phyloP scores from a whole-genome alignment of 495 filamentous ascomycete genomes.

The Xylaria bambusicola region DNA sequence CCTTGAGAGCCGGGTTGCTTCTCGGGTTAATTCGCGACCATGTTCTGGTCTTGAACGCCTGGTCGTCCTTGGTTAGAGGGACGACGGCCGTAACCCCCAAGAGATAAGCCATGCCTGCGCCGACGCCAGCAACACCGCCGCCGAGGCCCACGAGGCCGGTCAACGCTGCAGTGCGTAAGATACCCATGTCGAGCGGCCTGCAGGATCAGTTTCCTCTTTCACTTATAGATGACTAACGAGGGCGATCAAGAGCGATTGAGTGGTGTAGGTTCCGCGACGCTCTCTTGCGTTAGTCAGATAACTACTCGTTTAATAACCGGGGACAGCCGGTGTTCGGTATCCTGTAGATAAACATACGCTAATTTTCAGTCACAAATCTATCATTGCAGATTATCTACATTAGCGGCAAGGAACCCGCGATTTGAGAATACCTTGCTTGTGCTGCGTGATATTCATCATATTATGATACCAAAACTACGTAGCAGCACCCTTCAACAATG shows the following conservation, averaged over 20 bases:
- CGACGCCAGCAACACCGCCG: slow-evolving; percentile 34
- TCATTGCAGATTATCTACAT: too few species aligned
- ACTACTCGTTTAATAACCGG: too few species aligned
- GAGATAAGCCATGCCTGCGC: slow-evolving; percentile 31
- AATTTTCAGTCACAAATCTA: too few species aligned
- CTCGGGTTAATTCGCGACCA: slow-evolving; percentile 63
- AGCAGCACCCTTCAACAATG: too few species aligned
- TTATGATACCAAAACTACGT: too few species aligned
- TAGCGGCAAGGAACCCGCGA: too few species aligned
- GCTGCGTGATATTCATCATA: too few species aligned
- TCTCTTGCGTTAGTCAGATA: neutral
- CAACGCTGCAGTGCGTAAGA: slow-evolving; percentile 45
- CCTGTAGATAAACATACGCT: too few species aligned
- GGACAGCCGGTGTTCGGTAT: too few species aligned
- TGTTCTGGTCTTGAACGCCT: slow-evolving; percentile 58
- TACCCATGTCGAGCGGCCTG: slow-evolving; percentile 41
- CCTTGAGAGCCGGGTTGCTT: slow-evolving; percentile 61
- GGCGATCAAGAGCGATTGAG: neutral
- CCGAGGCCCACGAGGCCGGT: slow-evolving; percentile 39
- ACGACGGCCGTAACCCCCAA: slow-evolving; percentile 34
- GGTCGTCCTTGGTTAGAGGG: slow-evolving; percentile 56
- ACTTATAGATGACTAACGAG: neutral
- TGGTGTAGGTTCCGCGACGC: neutral
- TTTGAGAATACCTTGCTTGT: too few species aligned
- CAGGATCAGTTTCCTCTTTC: neutral